These are phyloP conservation scores for Sonneratia caseolaris DNA, from an alignment of 345 rosid genomes.

Conservation along the genomic window DNA sequence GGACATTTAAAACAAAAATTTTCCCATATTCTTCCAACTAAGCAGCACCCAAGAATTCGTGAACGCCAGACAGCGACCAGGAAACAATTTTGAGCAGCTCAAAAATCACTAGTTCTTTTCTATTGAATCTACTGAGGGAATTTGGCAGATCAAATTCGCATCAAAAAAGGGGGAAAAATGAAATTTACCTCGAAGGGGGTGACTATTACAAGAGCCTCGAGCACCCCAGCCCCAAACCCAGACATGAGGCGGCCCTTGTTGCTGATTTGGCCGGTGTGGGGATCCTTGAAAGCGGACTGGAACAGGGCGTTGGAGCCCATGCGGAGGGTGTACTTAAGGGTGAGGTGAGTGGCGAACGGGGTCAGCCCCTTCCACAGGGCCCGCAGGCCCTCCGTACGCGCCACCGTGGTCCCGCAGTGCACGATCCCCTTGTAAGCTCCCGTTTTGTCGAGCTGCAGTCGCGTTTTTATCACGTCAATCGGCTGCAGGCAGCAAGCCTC, in stretches of 20 bases:
- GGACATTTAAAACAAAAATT: neutral
- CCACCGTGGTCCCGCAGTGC: conserved; percentile 71
- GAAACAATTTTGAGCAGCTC: neutral
- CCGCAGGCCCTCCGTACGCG: conserved; percentile 62
- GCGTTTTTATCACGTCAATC: conserved; percentile 86
- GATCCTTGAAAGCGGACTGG: conserved; percentile 70
- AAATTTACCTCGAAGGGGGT: conserved; percentile 79
- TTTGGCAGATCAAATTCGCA: neutral
- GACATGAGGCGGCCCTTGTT: conserved; percentile 49
- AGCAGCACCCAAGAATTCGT: too few species aligned
- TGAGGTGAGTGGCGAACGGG: conserved; percentile 94
- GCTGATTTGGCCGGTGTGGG: conserved; percentile 57
- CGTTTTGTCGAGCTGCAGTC: conserved; percentile 69
- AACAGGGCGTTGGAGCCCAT: conserved; percentile 89
- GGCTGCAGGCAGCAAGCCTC: conserved; percentile 93
- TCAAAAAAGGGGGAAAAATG: neutral
- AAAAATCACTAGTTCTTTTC: neutral
- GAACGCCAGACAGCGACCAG: too few species aligned
- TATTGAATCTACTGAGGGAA: neutral
- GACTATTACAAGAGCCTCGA: conserved; percentile 84
- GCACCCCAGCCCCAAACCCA: conserved; percentile 95
- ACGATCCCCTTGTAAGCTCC: conserved; percentile 66
- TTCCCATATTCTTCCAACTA: neutral
- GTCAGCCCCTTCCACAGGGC: conserved; percentile 95
- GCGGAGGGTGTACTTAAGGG: conserved; percentile 74